phyloP scores from a whole-genome alignment of 2,329 filamentous ascomycete species.

The Amauroascus verrucosus region DNA sequence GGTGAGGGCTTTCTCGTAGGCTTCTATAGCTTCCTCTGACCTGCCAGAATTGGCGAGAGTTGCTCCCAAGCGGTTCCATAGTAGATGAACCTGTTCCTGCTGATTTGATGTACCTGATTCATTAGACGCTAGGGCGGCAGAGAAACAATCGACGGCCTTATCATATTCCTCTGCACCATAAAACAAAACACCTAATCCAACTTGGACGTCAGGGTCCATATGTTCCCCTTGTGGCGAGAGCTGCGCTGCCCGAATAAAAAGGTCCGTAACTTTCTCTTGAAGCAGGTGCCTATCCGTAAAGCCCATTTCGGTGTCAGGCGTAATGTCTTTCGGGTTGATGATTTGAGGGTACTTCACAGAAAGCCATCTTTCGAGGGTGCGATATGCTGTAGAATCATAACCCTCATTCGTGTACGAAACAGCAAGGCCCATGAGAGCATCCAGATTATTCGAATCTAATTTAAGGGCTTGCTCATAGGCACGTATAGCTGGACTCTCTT shows the following conservation, averaged over 20 bases:
- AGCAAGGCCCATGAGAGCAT: slow-evolving; percentile 86
- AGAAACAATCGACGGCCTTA: slow-evolving; percentile 98
- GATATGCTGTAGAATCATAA: slow-evolving; percentile 93
- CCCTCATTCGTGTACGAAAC: slow-evolving; percentile 98
- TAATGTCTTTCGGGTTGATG: slow-evolving; percentile 60
- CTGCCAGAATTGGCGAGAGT: slow-evolving; percentile 91
- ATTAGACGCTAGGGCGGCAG: slow-evolving; percentile 73
- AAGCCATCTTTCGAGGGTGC: slow-evolving; percentile 92
- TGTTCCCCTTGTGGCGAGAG: slow-evolving; percentile 83
- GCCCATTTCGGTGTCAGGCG: slow-evolving; percentile 65
- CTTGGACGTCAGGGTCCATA: slow-evolving; percentile 98
- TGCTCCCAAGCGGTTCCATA: slow-evolving; percentile 95
- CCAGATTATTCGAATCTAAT: slow-evolving; percentile 73
- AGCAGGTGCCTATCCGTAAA: slow-evolving; percentile 87
- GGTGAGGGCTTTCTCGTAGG: slow-evolving; percentile 84
- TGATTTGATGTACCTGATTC: slow-evolving; percentile 77
- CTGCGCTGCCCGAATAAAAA: slow-evolving; percentile 87
- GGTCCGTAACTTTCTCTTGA: slow-evolving; percentile 78
- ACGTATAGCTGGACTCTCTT: slow-evolving; percentile 89
- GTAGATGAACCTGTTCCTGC: slow-evolving; percentile 74
- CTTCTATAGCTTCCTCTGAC: slow-evolving; percentile 89
- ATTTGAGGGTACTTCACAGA: slow-evolving; percentile 88
- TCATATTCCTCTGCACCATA: slow-evolving; percentile 97
- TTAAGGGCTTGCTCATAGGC: slow-evolving; percentile 86
- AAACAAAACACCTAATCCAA: slow-evolving; percentile 91